Conservation (phyloP, 768 basidiomycete species). For the Naganishia antarctica region DNA sequence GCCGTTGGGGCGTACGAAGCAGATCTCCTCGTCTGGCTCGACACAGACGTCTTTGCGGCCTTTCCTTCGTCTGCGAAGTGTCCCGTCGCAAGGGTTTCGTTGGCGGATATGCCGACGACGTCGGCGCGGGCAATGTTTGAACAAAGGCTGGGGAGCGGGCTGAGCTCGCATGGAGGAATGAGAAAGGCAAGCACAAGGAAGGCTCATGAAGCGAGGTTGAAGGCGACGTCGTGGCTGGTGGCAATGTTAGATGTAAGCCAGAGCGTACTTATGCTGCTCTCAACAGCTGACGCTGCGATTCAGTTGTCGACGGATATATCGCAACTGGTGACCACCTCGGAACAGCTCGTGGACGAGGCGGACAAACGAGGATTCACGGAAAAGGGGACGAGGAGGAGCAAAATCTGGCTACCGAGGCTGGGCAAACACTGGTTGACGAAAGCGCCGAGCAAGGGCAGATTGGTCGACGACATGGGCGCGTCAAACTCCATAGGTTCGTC, state of each 20-base stretch:
- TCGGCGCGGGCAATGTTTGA: slow-evolving; percentile 1
- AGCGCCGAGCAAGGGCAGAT: slow-evolving; percentile 2
- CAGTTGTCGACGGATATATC: slow-evolving; percentile 12
- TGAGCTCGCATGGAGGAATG: not conserved
- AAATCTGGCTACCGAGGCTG: slow-evolving; percentile 4
- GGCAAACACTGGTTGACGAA: slow-evolving; percentile 12
- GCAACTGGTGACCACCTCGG: slow-evolving; percentile 1
- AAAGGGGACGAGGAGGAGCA: not conserved
- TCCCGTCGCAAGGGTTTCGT: slow-evolving; percentile 11
- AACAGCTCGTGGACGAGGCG: not conserved
- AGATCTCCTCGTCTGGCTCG: slow-evolving; percentile 23
- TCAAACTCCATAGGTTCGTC: slow-evolving; percentile 1
- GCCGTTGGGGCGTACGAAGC: slow-evolving; percentile 9
- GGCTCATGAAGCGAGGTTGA: slow-evolving; percentile 21
- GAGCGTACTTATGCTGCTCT: too few relatives aligned
- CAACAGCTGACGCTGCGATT: not conserved
- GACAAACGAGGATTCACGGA: slow-evolving; percentile 13
- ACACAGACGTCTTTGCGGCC: slow-evolving; percentile 22
- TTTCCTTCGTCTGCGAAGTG: not conserved
- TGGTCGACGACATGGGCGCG: slow-evolving; percentile 11
- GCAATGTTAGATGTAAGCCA: slow-evolving; percentile 24
- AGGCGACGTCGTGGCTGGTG: slow-evolving; percentile 23
- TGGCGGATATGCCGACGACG: not conserved
- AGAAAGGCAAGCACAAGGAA: not conserved
- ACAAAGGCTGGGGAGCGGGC: not conserved